Base-by-base conservation (phyloP, 1,284 basidiomycete species). In the Ustilago nuda region DNA sequence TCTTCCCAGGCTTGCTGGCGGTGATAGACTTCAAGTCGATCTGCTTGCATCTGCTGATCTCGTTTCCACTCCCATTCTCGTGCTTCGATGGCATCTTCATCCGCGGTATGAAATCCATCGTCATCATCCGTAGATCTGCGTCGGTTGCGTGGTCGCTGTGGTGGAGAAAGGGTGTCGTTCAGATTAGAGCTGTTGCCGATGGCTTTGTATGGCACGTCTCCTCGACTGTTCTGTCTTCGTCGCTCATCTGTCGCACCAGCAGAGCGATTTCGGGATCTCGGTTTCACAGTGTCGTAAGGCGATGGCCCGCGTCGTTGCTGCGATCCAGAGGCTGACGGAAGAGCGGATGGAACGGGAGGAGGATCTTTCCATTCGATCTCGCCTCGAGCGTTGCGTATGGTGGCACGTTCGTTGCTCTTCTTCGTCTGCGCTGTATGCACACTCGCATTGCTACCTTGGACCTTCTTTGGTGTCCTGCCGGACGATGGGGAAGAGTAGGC, bases 291-390 rank as follows among this genome's bases (percentile, higher is more conserved):
- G 23, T 72, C 52, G 36, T 63, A 63, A 2, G 70, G 64, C 15
- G 65, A 73, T 41, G 58, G 54, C 1, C 61, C 43, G 30, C 66
- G 65, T 19, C 71, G 57, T 8, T 54, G 45, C 8, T 37, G 52
- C 27, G 56, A 45, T 36, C 43, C 37, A 27, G 54, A 36, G 36
- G 54, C 37, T 30, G 71, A 53, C 7, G 63, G 50, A 7, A 56
- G 45, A 19, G 55, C 39, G 8, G 64, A 23, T 3, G 61, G 43
- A 36, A 41, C 17, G 4, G 59, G 23, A 5, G 66, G 66, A 19
- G 75, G 66, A 32, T 74, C 65, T 43, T 69, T 78, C 76, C 76
- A 78, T 33, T 78, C 76, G 50, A 78, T 78, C 35, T 75, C 76
- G 15, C 76, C 72, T 2, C 76, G 72, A 35, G 72, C 76, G 35